Evolutionary conservation across 176 grass and related monocot genomes (phyloP).

Genomic region (Paspalum vaginatum): DNA sequence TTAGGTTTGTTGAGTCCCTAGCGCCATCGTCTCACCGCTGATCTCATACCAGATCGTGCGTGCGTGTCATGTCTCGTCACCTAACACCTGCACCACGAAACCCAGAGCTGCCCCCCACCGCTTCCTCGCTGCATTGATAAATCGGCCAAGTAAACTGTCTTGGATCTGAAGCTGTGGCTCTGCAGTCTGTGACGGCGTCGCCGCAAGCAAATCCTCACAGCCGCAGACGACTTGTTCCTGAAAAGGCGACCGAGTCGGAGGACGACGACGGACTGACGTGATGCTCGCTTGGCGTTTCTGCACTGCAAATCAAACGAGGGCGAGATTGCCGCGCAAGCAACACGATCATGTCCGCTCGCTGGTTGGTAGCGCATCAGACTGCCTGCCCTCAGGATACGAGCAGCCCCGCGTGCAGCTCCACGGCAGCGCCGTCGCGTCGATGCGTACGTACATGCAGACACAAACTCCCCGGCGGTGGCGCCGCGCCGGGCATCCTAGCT

Average conservation of each 20-base stretch:
- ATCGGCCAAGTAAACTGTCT: background rate
- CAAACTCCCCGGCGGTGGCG: too few species aligned
- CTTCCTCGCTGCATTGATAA: background rate
- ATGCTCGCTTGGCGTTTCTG: background rate
- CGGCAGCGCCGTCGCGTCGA: too few species aligned
- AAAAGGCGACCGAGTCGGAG: background rate
- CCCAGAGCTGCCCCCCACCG: background rate
- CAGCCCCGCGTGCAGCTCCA: too few species aligned
- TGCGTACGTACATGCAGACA: too few species aligned
- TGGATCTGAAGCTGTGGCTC: background rate
- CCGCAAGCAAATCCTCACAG: background rate
- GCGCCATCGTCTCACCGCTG: background rate
- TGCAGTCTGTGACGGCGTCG: background rate
- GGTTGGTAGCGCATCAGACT: too few species aligned
- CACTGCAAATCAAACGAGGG: too few species aligned
- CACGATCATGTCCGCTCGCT: background rate
- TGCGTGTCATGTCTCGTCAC: conserved; percentile 6
- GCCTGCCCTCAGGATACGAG: too few species aligned
- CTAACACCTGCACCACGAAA: background rate
- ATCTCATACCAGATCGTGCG: conserved; percentile 26
- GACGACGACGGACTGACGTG: background rate
- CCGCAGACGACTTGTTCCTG: background rate
- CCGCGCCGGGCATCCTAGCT: too few species aligned
- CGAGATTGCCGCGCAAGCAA: background rate
- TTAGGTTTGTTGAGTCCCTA: background rate